These are phyloP conservation scores for Rhizopus arrhizus DNA, from an alignment of 371 early-diverging fungal genomes.

Conservation along the genomic window DNA sequence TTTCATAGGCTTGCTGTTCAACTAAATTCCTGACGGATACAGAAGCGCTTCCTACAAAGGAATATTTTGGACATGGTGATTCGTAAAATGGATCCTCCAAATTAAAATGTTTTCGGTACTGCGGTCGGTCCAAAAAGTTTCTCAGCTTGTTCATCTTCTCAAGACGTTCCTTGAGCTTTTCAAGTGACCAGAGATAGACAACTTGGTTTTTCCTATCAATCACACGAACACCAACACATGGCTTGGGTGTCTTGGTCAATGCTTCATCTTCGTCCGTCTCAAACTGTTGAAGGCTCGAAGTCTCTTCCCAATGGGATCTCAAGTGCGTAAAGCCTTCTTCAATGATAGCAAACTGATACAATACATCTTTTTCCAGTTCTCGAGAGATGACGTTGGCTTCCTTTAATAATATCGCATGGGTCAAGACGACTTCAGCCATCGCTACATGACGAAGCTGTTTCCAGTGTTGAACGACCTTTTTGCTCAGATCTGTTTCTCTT, in stretches of 20 bases:
- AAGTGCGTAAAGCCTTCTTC: slow-evolving; percentile 58
- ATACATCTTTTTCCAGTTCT: slow-evolving; percentile 75
- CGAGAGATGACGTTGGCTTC: slow-evolving; percentile 87
- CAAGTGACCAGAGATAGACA: slow-evolving; percentile 79
- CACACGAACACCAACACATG: slow-evolving; percentile 70
- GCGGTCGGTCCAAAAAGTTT: slow-evolving; percentile 70
- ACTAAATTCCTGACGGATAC: slow-evolving; percentile 57
- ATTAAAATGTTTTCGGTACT: slow-evolving; percentile 70
- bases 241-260: slow-evolving; percentile 44
- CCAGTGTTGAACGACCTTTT: slow-evolving; percentile 51
- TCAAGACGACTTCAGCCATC: slow-evolving; percentile 74
- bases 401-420: slow-evolving; percentile 74
- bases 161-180: slow-evolving; percentile 64
- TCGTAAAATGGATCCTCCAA: slow-evolving; percentile 79
- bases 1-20: slow-evolving; percentile 53
- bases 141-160: slow-evolving; percentile 78
- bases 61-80: slow-evolving; percentile 62
- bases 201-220: slow-evolving; percentile 70
- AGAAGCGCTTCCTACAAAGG: slow-evolving; percentile 69
- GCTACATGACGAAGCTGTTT: slow-evolving; percentile 64
- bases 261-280: slow-evolving; percentile 51
- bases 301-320: slow-evolving; percentile 68
- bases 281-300: slow-evolving; percentile 51
- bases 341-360: slow-evolving; percentile 80
- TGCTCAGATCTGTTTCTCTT: slow-evolving; percentile 32